Percentiles rank a stretch among this genome's conserved stretches.
These are phyloP conservation scores for Alternaria triticina DNA, from an alignment of 2,329 filamentous ascomycete genomes.

Conservation along the genomic window DNA sequence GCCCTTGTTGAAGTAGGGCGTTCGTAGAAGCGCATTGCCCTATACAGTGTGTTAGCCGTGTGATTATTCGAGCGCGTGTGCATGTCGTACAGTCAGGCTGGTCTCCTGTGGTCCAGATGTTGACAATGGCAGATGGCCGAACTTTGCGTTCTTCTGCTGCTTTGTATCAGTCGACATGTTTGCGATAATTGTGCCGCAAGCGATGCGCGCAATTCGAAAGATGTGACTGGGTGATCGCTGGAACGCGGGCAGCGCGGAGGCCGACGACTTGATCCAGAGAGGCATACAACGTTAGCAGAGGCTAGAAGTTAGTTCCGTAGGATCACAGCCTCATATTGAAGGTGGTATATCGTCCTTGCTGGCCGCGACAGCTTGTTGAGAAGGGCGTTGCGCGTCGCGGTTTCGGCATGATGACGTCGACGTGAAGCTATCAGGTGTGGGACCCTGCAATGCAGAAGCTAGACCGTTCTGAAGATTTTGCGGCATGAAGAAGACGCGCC, in stretches of 20 bases:
- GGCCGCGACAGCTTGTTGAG: background rate
- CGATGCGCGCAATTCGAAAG: background rate
- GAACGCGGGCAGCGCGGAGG: background rate
- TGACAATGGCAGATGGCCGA: constrained; percentile 49
- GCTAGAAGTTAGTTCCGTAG: background rate
- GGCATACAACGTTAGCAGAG: background rate
- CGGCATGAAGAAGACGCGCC: background rate
- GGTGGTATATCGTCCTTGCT: background rate
- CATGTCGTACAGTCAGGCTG: constrained; percentile 42
- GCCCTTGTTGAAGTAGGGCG: constrained; percentile 80
- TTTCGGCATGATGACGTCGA: constrained; percentile 4
- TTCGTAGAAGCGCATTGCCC: constrained; percentile 63
- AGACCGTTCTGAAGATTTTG: background rate
- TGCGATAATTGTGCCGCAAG: background rate
- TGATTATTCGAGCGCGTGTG: background rate
- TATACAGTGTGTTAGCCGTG: constrained; percentile 7
- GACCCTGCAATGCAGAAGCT: background rate
- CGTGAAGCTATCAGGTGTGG: background rate
- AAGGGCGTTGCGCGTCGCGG: background rate
- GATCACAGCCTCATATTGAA: background rate
- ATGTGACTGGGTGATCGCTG: background rate
- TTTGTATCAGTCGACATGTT: constrained; percentile 21
- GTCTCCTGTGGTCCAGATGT: constrained; percentile 52
- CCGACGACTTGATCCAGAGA: background rate
- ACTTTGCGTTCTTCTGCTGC: constrained; percentile 39